Conservation (phyloP, 345 rosid genomes). For the Syzygium aromaticum region DNA sequence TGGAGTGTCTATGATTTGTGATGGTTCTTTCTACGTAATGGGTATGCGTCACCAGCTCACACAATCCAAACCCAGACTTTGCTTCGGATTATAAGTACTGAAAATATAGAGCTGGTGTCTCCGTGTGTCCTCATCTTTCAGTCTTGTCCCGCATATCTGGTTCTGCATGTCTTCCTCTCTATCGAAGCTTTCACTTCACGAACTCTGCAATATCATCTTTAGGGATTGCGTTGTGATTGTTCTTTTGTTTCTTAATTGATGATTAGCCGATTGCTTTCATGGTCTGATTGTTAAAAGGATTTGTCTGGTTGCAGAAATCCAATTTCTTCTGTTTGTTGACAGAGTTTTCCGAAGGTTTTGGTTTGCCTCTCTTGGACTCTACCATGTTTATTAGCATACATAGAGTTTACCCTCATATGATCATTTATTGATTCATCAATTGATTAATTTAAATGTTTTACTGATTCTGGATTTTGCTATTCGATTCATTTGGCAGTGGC, state of each 20-base stretch:
- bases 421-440: background rate
- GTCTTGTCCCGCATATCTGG: background rate
- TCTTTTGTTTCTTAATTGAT: too few relatives aligned
- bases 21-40: too few relatives aligned
- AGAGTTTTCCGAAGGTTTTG: background rate
- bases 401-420: background rate
- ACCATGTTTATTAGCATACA: too few relatives aligned
- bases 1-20: too few relatives aligned
- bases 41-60: too few relatives aligned
- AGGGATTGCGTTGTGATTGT: too few relatives aligned
- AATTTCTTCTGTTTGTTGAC: too few relatives aligned
- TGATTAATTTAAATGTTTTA: background rate
- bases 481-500: background rate
- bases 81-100: background rate
- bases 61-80: too few relatives aligned
- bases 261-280: background rate
- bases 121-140: background rate
- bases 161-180: background rate
- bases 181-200: too few relatives aligned
- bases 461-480: background rate
- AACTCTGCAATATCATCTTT: too few relatives aligned
- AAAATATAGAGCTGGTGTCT: background rate
- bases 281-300: background rate
- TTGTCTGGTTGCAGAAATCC: background rate
- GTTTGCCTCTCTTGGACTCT: too few relatives aligned